Evolutionary conservation across 495 filamentous ascomycete genomes (phyloP), one percentile per base, ranked within the genome.

Genomic region (Aspergillus saccharolyticus): DNA sequence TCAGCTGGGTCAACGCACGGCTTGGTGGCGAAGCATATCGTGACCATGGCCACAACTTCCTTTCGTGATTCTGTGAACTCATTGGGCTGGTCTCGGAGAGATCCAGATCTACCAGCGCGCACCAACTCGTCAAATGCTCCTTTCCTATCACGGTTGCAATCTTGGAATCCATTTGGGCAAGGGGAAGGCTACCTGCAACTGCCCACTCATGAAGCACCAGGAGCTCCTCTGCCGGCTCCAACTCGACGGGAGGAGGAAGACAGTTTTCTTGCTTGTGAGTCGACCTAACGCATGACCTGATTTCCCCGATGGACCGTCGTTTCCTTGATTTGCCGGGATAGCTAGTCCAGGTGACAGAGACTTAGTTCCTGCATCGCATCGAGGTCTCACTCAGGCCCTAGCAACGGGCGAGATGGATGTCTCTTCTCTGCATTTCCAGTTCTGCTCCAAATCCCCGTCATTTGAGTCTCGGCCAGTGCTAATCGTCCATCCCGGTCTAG

Each of bases 51-150:
- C 42, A 91, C 92, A 58, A 78, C 84, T 56, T 89, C 90, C 9
- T 97, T 98, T 74, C 83, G 91, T 58, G 89, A 96, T 69, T 93
- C 88, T 20, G 90, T 97, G 82, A 96, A 91, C 77, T 91, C 90
- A 33, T 75, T 98, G 59, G 94, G 94, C 22, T 98, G 94, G 94
- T 88, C 90, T 64, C 87, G 94, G 52, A 84, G 94, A 64, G 89
- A 94, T 45, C 76, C 83, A 53, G 90, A 95, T 65, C 68, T 88
- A 25, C 89, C 91, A 54, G 88, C 86, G 59, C 89, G 81, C 69
- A 96, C 91, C 44, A 89, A 83, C 72, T 88, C 85, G 52, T 67
- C 72, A 9, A 50, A 50, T 58, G 85, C 83, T 55, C 84, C 91
- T 19, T 79, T 97, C 21, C 68, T 96, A 39, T 89, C 89, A 42